These are phyloP conservation scores for Aureobasidium sp. DNA, from an alignment of 2,329 filamentous ascomycete species.

Conservation along the genomic window DNA sequence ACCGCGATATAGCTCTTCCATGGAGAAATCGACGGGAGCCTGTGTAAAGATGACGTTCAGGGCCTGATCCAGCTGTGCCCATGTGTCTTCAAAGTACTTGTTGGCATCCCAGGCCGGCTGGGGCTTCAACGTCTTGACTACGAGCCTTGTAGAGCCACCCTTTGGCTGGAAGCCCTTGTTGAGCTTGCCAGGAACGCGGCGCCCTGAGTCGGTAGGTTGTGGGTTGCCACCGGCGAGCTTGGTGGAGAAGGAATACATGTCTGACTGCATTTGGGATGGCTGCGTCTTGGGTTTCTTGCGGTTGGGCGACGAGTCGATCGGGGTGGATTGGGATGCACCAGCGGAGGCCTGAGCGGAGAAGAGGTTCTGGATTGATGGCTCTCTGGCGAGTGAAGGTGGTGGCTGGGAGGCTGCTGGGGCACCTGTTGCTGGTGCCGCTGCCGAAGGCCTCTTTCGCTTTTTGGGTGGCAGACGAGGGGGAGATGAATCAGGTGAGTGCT, in stretches of 20 bases:
- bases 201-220: background rate
- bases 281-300: conserved; percentile 1
- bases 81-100: conserved; percentile 68
- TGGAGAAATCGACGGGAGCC: conserved; percentile 53
- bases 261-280: background rate
- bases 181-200: background rate
- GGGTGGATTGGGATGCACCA: background rate
- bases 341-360: background rate
- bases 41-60: conserved; percentile 64
- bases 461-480: background rate
- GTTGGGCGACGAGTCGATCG: background rate
- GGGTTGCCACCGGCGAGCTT: background rate
- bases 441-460: conserved; percentile 3
- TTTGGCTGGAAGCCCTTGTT: conserved; percentile 54
- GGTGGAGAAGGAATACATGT: conserved; percentile 7
- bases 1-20: conserved; percentile 81
- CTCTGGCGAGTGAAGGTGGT: background rate
- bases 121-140: conserved; percentile 84
- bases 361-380: conserved; percentile 7
- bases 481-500: conserved; percentile 2
- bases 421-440: background rate
- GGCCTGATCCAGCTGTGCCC: conserved; percentile 64
- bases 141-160: conserved; percentile 69
- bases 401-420: background rate
- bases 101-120: conserved; percentile 57